Evolutionary conservation across 192 early-diverging fungal species (phyloP), one percentile per base, ranked within the genome.

Genomic region (Rhizoclosmatium sp.): DNA sequence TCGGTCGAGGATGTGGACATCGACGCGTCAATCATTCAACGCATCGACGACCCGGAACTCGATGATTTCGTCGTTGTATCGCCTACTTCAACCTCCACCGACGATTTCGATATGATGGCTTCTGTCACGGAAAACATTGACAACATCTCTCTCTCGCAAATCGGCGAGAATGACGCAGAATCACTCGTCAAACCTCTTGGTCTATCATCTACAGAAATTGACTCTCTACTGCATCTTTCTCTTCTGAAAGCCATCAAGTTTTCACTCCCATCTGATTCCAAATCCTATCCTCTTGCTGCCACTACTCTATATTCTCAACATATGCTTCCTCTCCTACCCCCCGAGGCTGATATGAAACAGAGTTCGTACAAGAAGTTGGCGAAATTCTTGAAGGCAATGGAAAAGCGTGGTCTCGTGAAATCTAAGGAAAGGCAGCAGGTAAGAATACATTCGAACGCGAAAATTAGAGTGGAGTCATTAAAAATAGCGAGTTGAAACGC

Each of bases 301-400:
- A 94, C 93, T 9, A 88, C 89, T 10, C 79, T 98, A 5, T 96
- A 93, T 77, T 77, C 94, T 10, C 83, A 82, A 82, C 92, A 95
- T 78, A 89, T 98, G 79, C 80, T 93, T 3, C 91, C 93, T 14
- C 89, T 89, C 72, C 85, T 90, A 42, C 92, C 93, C 93, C 65
- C 41, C 1, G 92, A 86, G 4, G 80, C 95, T 7, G 96, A 98
- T 67, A 88, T 98, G 41, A 95, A 94, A 82, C 90, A 92, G 65
- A 94, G 95, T 3, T 88, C 87, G 42, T 93, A 90, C 85, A 98
- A 98, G 82, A 96, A 97, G 84, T 71, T 87, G 16, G 86, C 90
- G 75, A 98, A 96, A 81, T 96, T 96, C 81, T 82, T 96, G 68
- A 98, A 96, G 76, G 89, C 85, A 12, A 92, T 92, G 78, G 96